Base-by-base conservation (phyloP, 257 asterid genomes). In the Lithospermum erythrorhizon region DNA sequence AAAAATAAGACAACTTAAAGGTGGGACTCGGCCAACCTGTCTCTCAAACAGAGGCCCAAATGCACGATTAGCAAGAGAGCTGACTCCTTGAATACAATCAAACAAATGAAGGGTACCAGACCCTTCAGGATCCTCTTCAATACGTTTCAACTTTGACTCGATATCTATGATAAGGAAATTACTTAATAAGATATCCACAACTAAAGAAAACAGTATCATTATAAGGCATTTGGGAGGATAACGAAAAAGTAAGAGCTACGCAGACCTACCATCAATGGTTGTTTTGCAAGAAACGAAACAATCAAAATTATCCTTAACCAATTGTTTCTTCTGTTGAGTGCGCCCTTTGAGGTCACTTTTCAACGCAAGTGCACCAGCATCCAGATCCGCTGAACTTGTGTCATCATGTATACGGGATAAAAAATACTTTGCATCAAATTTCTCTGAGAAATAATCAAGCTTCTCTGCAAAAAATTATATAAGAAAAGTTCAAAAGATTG, bases 211-310 rank as follows among this genome's bases (percentile, higher is more conserved):
- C 16, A 14, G 5, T 5, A 41, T 41, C 18, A 41, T 41, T 5
- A 41, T 41, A 41, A 5, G 13, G 49, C 49, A 41, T 41, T 11
- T 14, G 49, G 18, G 18, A 41, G 49, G 49, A 41, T 41, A 41
- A 1, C 16, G 49, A 41, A 41, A 13, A 41, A 8, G 49, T 41
- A 41, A 41, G 49, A 41, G 13, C 49, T 41, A 13, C 0, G 18
- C 18, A 3, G 14, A 11, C 95, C 78, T 66, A 93, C 98, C 98
- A 58, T 93, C 98, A 63, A 93, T 93, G 14, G 98, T 93, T 57
- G 98, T 88, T 81, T 93, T 93, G 80, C 98, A 93, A 68, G 98
- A 93, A 62, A 93, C 96, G 64, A 93, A 93, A 74, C 98, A 93
- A 79, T 93, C 97, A 76, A 93, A 93, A 77, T 93, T 93, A 75